Evolutionary conservation across 306 rosid genomes (phyloP).

Genomic region (Sechiopsis laciniata): DNA sequence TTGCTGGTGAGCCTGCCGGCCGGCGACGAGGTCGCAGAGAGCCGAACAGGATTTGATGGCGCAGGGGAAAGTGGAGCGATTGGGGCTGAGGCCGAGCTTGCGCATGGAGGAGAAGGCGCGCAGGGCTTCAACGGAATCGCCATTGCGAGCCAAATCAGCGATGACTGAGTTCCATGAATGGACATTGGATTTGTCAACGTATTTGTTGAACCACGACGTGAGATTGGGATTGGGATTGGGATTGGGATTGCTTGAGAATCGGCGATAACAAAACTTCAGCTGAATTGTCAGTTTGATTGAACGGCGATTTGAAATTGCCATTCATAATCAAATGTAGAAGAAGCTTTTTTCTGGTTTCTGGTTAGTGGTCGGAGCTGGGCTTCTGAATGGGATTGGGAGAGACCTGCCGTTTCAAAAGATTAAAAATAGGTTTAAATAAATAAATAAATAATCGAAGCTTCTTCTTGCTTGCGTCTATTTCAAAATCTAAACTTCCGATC

Average conservation of each 20-base stretch:
- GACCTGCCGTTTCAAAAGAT: too few species aligned
- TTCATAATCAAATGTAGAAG: neutral
- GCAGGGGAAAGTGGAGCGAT: conserved; percentile 69
- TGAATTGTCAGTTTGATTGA: neutral
- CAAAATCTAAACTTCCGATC: too few species aligned
- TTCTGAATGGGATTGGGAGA: neutral
- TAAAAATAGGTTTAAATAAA: too few species aligned
- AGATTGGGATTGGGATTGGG: conserved; percentile 43
- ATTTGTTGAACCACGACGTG: conserved; percentile 54
- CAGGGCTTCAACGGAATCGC: conserved; percentile 67
- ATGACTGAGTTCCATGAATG: conserved; percentile 67
- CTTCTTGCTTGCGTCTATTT: too few species aligned
- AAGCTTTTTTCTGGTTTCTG: neutral
- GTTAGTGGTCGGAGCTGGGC: neutral
- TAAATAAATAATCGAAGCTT: too few species aligned
- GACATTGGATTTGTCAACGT: conserved; percentile 62
- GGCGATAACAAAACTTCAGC: conserved; percentile 19
- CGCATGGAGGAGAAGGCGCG: conserved; percentile 74
- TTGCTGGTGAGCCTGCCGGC: conserved; percentile 67
- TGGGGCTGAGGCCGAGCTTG: conserved; percentile 59
- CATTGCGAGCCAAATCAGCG: conserved; percentile 68
- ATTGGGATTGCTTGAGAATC: conserved; percentile 28
- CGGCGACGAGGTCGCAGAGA: conserved; percentile 54
- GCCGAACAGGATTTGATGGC: conserved; percentile 76
- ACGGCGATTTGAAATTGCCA: conserved; percentile 21